Evolutionary conservation across 768 basidiomycete genomes (phyloP).

Genomic region (Calocybe cyanea): DNA sequence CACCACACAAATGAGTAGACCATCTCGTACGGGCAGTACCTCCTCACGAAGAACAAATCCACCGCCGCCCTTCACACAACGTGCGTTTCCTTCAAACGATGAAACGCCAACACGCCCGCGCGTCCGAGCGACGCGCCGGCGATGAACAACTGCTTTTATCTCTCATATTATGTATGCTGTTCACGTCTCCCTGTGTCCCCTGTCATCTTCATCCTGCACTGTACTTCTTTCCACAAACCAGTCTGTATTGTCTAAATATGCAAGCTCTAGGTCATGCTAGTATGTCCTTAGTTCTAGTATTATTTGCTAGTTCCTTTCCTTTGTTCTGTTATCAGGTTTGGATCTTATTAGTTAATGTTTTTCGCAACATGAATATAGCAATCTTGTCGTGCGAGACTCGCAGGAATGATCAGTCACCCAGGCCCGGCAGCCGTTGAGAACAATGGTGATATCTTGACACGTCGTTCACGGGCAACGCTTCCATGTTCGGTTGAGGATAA

Average conservation of each 20-base stretch:
- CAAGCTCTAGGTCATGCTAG: too few species aligned
- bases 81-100: slow-evolving; percentile 26
- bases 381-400: too few species aligned
- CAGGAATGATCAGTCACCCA: too few species aligned
- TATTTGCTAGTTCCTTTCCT: not conserved
- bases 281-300: too few species aligned
- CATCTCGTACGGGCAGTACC: not conserved
- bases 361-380: too few species aligned
- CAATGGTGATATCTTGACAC: not conserved
- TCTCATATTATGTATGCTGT: slow-evolving; percentile 2
- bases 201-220: slow-evolving; percentile 1
- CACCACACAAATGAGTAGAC: slow-evolving; percentile 3
- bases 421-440: too few species aligned
- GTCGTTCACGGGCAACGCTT: too few species aligned
- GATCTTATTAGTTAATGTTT: too few species aligned
- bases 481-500: too few species aligned
- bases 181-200: not conserved
- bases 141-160: slow-evolving; percentile 26
- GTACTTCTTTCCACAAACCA: slow-evolving; percentile 3
- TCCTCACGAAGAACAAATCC: slow-evolving; percentile 17
- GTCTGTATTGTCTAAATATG: slow-evolving; percentile 6
- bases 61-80: slow-evolving; percentile 28
- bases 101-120: slow-evolving; percentile 66
- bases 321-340: slow-evolving; percentile 3
- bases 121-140: slow-evolving; percentile 44